Evolutionary conservation across 2,329 filamentous ascomycete genomes (phyloP).

Genomic region (Elsinoe perseae): DNA sequence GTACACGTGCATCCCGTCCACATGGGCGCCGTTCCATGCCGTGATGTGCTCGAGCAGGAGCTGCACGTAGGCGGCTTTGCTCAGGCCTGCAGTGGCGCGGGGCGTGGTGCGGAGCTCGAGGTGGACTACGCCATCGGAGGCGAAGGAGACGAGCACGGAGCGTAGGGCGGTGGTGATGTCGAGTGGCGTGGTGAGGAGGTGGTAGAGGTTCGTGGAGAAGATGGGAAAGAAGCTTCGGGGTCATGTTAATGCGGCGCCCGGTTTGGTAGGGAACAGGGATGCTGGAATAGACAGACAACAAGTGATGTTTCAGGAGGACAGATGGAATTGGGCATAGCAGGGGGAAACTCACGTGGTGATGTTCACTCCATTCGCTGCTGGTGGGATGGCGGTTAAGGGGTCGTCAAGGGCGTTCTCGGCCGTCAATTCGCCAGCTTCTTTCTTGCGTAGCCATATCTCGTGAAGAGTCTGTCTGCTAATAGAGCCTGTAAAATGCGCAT

Average conservation of each 20-base stretch:
- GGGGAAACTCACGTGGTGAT: slow-evolving; percentile 16
- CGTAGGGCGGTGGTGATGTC: slow-evolving; percentile 52
- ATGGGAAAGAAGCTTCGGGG: slow-evolving; percentile 62
- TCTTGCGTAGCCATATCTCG: slow-evolving; percentile 61
- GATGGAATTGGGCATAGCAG: no score
- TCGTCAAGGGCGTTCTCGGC: slow-evolving; percentile 52
- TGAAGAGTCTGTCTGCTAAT: slow-evolving; percentile 66
- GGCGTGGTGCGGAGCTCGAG: slow-evolving; percentile 76
- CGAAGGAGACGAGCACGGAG: slow-evolving; percentile 59
- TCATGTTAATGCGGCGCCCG: slow-evolving; percentile 15
- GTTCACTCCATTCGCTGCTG: slow-evolving; percentile 43
- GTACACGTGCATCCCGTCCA: slow-evolving; percentile 47
- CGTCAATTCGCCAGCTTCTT: slow-evolving; percentile 31
- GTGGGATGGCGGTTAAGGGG: slow-evolving; percentile 60
- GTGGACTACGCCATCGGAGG: slow-evolving; percentile 64
- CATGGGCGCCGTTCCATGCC: slow-evolving; percentile 37
- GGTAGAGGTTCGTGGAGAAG: slow-evolving; percentile 73
- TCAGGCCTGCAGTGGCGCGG: slow-evolving; percentile 51
- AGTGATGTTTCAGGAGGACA: not conserved
- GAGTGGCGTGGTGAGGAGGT: slow-evolving; percentile 55
- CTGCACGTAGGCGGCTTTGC: slow-evolving; percentile 56
- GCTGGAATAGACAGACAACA: not conserved
- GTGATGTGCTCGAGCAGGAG: slow-evolving; percentile 59
- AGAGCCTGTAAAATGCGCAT: slow-evolving; percentile 73
- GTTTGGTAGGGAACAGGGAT: not conserved